A percentile compares a stretch with the other conserved stretches of the same genome.
phyloP scores from a whole-genome alignment of 139 green algal species.

The Auxenochlorella protothecoides region DNA sequence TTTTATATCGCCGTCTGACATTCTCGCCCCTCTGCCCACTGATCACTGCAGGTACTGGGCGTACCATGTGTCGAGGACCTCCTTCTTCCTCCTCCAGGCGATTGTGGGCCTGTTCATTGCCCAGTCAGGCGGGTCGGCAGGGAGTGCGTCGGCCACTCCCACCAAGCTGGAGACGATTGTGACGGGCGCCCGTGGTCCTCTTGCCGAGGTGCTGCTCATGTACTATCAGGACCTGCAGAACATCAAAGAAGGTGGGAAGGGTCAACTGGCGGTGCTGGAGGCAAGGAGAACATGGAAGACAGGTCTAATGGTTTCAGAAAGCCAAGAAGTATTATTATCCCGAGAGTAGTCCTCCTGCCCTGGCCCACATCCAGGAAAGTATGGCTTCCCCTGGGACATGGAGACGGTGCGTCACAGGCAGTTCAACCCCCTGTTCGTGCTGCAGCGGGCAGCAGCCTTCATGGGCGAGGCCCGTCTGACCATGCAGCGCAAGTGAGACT shows the following conservation, averaged over 20 bases:
- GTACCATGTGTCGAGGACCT: slow-evolving; percentile 54
- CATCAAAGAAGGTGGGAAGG: slow-evolving; percentile 11
- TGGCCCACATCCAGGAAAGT: slow-evolving; percentile 19
- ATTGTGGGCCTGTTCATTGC: slow-evolving; percentile 9
- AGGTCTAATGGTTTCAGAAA: no score
- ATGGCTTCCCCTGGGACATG: slow-evolving; percentile 81
- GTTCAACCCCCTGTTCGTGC: slow-evolving; percentile 62
- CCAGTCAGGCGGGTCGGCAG: background rate
- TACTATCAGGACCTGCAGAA: slow-evolving; percentile 24
- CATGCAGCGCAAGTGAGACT: slow-evolving; percentile 23
- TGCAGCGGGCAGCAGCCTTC: slow-evolving; percentile 24
- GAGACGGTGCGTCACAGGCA: slow-evolving; percentile 52
- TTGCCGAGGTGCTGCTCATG: slow-evolving; percentile 27
- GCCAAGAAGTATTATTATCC: no score
- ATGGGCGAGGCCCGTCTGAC: slow-evolving; percentile 43
- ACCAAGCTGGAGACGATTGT: no score
- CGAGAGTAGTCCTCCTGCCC: background rate
- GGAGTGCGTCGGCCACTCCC: no score
- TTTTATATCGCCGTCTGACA: slow-evolving; percentile 9
- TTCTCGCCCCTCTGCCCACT: slow-evolving; percentile 10
- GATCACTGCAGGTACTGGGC: slow-evolving; percentile 4
- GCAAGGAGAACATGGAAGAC: no score
- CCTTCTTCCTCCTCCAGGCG: slow-evolving; percentile 60
- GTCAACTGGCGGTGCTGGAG: background rate
- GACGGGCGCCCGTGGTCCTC: slow-evolving; percentile 13